These are phyloP conservation scores for Castanea crenata DNA, from an alignment of 306 rosid species.

Conservation along the genomic window DNA sequence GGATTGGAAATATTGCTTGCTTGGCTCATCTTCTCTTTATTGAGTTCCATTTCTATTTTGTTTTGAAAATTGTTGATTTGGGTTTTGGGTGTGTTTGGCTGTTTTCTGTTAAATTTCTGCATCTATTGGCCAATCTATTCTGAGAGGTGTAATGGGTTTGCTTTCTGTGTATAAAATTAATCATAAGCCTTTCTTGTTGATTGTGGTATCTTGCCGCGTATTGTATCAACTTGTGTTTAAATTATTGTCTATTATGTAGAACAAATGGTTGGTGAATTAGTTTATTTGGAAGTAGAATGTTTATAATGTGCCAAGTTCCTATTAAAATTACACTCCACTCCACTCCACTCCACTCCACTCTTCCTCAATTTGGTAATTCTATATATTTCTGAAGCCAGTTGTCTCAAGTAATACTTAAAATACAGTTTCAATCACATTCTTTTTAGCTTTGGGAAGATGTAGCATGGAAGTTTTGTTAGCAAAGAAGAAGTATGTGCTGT, in stretches of 20 bases:
- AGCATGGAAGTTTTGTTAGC: too few species aligned
- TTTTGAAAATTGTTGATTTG: background rate
- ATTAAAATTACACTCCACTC: too few species aligned
- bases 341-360: background rate
- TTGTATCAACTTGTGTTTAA: background rate
- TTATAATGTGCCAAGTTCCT: background rate
- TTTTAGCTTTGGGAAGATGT: too few species aligned
- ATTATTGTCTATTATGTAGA: slow-evolving; percentile 14
- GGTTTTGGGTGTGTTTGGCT: background rate
- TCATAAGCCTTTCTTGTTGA: background rate
- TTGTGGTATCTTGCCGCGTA: slow-evolving; percentile 12
- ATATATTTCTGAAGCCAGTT: background rate
- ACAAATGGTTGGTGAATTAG: slow-evolving; percentile 8
- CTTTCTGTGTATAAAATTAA: background rate
- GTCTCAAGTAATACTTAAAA: background rate
- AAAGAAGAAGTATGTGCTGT: background rate
- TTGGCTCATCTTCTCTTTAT: slow-evolving; percentile 12
- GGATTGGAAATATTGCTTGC: background rate
- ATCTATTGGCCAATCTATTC: background rate
- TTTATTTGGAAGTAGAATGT: slow-evolving; percentile 6
- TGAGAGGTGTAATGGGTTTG: background rate
- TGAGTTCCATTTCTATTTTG: slow-evolving; percentile 9
- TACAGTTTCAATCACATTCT: too few species aligned
- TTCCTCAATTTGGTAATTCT: background rate
- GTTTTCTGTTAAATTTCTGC: background rate